Conservation (phyloP, 805 yeast species). For the Pichia phayaonensis region DNA sequence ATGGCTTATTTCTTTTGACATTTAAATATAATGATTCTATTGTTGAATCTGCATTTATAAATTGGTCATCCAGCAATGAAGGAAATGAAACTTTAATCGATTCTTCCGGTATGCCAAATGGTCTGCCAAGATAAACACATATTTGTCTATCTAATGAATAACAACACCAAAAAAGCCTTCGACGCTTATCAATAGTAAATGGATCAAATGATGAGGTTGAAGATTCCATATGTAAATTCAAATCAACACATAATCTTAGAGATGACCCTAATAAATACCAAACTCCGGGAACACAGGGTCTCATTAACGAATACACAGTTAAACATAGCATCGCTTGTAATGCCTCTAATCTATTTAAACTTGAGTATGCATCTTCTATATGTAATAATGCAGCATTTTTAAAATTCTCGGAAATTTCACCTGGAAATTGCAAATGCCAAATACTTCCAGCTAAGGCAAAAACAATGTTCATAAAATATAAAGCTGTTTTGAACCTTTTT, state of each 20-base stretch:
- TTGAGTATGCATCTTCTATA: constrained; percentile 48
- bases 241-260: constrained; percentile 68
- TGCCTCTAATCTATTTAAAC: constrained; percentile 58
- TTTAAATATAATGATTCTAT: background rate
- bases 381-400: constrained; percentile 56
- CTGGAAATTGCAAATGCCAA: constrained; percentile 59
- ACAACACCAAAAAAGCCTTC: constrained; percentile 84
- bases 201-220: constrained; percentile 35
- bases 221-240: constrained; percentile 75
- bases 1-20: constrained; percentile 26
- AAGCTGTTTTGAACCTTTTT: constrained; percentile 37
- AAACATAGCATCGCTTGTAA: constrained; percentile 65
- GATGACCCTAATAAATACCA: constrained; percentile 87
- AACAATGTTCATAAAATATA: constrained; percentile 66
- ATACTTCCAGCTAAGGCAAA: constrained; percentile 78
- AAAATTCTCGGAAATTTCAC: constrained; percentile 61
- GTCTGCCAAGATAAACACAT: constrained; percentile 79
- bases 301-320: constrained; percentile 70
- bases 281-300: constrained; percentile 87
- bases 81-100: constrained; percentile 67
- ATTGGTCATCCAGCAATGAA: constrained; percentile 64
- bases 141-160: constrained; percentile 81
- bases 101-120: constrained; percentile 83
- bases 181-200: constrained; percentile 56
- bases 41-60: constrained; percentile 28